A percentile compares a stretch with the other conserved stretches of the same genome.
These are phyloP conservation scores for Cytospora piceae DNA, from an alignment of 2,329 filamentous ascomycete species.

Conservation along the genomic window DNA sequence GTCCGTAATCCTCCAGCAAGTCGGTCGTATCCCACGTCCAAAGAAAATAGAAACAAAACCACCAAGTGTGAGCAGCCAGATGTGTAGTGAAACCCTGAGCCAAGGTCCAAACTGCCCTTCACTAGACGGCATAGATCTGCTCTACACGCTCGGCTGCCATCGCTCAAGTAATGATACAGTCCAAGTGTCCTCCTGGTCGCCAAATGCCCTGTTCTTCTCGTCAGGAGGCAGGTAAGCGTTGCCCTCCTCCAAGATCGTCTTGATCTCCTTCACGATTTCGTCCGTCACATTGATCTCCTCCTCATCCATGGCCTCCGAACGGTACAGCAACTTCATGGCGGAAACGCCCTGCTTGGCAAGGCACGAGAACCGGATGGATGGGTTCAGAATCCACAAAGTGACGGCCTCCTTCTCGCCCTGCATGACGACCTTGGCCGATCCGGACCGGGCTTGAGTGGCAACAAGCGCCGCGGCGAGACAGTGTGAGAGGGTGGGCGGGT, in stretches of 20 bases:
- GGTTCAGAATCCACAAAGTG: conserved; percentile 58
- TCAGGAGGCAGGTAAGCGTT: conserved; percentile 37
- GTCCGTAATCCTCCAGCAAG: background rate
- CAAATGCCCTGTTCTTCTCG: conserved; percentile 17
- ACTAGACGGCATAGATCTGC: no score
- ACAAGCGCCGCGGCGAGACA: conserved; percentile 58
- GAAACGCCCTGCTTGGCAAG: conserved; percentile 38
- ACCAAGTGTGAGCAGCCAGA: background rate
- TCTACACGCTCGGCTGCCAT: background rate
- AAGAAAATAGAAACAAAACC: background rate
- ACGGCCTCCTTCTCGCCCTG: conserved; percentile 41
- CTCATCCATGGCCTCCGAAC: conserved; percentile 46
- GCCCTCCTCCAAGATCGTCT: conserved; percentile 50
- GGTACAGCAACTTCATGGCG: conserved; percentile 60
- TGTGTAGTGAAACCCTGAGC: background rate
- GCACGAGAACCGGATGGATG: conserved; percentile 57
- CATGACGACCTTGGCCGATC: conserved; percentile 60
- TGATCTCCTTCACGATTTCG: conserved; percentile 52
- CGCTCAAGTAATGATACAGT: conserved; percentile 25
- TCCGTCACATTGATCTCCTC: conserved; percentile 61
- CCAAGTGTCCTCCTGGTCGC: conserved; percentile 15
- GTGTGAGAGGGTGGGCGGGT: conserved; percentile 47
- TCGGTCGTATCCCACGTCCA: background rate
- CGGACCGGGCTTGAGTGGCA: conserved; percentile 58
- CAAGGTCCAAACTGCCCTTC: background rate